Evolutionary conservation across 2,329 filamentous ascomycete species (phyloP), one percentile per base, ranked within the genome.

Genomic region (Diaporthe vaccinii): DNA sequence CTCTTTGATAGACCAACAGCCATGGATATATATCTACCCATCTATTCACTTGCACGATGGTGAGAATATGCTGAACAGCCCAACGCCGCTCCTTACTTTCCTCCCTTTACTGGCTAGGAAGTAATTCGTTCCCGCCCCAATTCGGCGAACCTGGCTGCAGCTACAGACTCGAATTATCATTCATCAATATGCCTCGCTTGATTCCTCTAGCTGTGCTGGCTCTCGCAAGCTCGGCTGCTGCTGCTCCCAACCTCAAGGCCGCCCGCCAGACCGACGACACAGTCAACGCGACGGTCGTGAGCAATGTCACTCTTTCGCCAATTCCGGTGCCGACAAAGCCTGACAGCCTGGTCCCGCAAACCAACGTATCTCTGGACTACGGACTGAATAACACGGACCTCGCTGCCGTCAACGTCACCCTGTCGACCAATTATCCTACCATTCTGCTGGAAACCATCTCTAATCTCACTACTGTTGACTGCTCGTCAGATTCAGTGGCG

Each of bases 401-500:
- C 17, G 65, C 65, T 1, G 34, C 65, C 15, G 74, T 75, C 61
- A 75, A 75, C 36, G n/a, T 75, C 10, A 68, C 59, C 25, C 17
- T 75, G 36, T 73, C 53, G 7, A 71, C 67, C 6, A 39, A 41
- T 2, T 59, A 65, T 2, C 58, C 69, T n/a, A 58, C 69, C 53
- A 65, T 75, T 7, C 61, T 75, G 5, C 74, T 75, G 2, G 74
- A 75, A n/a, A 58, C 59, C 34, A 75, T 75, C 41, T n/a, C 39
- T 8, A 68, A 65, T 22, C 41, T 75, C 25, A 53, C 61, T 4
- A 15, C 61, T 8, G 70, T 75, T n/a, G 70, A 75, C 53, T 75
- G 74, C 44, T 57, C 59, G 17, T 44, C 53, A 17, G 53, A 73
- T 7, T 73, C 68, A 4, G 69, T 75, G 34, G 67, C 58, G 31